These are phyloP conservation scores for Avena insularis DNA, from an alignment of 176 grass and related monocot genomes.

Conservation along the genomic window DNA sequence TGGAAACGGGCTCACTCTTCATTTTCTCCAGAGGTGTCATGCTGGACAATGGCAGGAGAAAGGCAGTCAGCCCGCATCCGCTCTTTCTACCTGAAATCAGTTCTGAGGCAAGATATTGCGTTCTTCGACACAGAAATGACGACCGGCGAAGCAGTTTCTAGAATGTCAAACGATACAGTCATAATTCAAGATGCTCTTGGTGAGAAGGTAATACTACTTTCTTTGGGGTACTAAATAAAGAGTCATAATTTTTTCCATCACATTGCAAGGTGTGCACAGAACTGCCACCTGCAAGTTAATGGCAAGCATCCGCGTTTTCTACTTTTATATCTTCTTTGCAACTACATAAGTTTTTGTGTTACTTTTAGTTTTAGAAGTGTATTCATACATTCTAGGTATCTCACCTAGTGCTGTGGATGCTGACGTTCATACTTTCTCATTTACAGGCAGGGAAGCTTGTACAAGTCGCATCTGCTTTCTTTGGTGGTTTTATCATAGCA, in stretches of 20 bases:
- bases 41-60: constrained; percentile 66
- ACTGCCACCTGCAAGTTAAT: neutral
- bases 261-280: neutral
- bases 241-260: constrained; percentile 16
- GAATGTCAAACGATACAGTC: constrained; percentile 59
- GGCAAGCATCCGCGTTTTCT: neutral
- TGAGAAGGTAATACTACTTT: constrained; percentile 60
- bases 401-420: neutral
- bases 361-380: neutral
- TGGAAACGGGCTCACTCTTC: constrained; percentile 13
- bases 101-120: constrained; percentile 61
- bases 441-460: constrained; percentile 78
- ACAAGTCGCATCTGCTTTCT: constrained; percentile 51
- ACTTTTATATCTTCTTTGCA: neutral
- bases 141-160: constrained; percentile 57
- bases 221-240: constrained; percentile 13
- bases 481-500: constrained; percentile 76
- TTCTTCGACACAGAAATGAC: constrained; percentile 72
- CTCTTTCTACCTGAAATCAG: constrained; percentile 59
- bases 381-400: constrained; percentile 23
- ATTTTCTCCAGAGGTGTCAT: constrained; percentile 58
- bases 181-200: constrained; percentile 62
- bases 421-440: constrained; percentile 11
- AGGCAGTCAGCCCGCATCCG: constrained; percentile 60
- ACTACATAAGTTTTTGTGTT: neutral